These are phyloP conservation scores for Xylariaceae sp. DNA, from an alignment of 2,329 filamentous ascomycete genomes.

Conservation along the genomic window DNA sequence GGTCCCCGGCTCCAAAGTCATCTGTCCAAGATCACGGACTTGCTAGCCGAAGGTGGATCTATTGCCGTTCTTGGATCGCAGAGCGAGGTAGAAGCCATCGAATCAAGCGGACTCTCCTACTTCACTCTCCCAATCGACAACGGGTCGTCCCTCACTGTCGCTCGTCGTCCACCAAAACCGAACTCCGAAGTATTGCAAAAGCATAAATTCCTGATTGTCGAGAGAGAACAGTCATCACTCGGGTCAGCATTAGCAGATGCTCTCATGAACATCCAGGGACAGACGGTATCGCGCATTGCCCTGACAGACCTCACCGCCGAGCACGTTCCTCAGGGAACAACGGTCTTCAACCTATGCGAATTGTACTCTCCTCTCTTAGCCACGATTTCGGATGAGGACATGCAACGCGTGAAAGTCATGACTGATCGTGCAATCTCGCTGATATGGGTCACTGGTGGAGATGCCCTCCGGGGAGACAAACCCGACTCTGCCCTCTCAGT, in stretches of 20 bases:
- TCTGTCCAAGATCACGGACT: neutral
- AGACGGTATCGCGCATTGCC: neutral
- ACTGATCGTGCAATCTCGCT: constrained; percentile 10
- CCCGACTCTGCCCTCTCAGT: constrained; percentile 9
- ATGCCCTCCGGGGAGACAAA: constrained; percentile 1
- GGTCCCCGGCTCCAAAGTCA: neutral
- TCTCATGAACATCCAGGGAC: neutral
- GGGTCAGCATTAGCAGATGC: neutral
- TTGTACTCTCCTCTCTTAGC: constrained; percentile 7
- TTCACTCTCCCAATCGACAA: neutral
- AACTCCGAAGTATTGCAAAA: neutral
- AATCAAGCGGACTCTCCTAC: neutral
- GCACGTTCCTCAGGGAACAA: neutral
- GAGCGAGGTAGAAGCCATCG: neutral
- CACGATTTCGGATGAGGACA: constrained; percentile 9
- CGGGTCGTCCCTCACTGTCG: neutral
- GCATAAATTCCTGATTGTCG: constrained; percentile 12
- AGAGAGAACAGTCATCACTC: neutral
- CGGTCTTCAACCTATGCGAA: constrained; percentile 12
- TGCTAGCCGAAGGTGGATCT: neutral
- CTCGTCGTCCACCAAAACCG: neutral
- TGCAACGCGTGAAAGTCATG: constrained; percentile 14
- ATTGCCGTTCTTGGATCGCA: neutral
- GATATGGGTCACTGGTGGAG: constrained; percentile 15
- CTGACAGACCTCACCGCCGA: constrained; percentile 6